Evolutionary conservation across 2,329 filamentous ascomycete species (phyloP), one percentile per base, ranked within the genome.

Genomic region (Claviceps paspali): DNA sequence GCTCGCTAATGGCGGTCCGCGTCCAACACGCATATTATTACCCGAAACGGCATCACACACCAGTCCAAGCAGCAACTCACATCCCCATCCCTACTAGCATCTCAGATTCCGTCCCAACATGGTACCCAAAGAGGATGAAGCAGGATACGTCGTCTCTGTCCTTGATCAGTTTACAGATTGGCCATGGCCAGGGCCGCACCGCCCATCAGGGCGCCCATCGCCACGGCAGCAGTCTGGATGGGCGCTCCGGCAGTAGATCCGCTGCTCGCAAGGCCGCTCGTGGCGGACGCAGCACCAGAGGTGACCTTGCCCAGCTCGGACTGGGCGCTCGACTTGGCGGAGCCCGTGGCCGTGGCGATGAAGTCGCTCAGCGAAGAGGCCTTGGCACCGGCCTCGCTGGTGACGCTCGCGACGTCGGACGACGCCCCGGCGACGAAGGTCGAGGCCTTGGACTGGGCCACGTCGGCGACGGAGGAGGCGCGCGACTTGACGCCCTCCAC

Each of bases 181-280:
- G 51, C 57, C 33, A 31, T 31, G 27, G 66, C 44, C 35, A 65
- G 40, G 35, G 62, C 65, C 3, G 60, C 63, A 46, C 64, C 65
- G 18, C 64, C 65, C 34, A 67, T 51, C 40, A 68, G 53, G 18
- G 63, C 64, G 23, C 64, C 64, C 33, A 68, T 50, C 15, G 59
- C 64, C 29, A 67, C 45, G 21, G 57, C 62, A 21, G 54, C 65
- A 12, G 62, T 65, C 43, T 55, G 57, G 38, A 49, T 54, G 6
- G 56, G 55, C 35, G 45, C 45, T n/a, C 44, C 49, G 18, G 33
- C 38, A 22, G 14, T 45, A 1, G 29, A 30, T 32, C 39, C 42
- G 14, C 44, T 39, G 15, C 45, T 44, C 34, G 39, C 46, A 14
- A 43, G 38, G 28, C 41, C 41, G 29, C 45, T 43, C 8, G 45